phyloP scores from a whole-genome alignment of 2,329 filamentous ascomycete genomes.

The Beauveria medogensis region DNA sequence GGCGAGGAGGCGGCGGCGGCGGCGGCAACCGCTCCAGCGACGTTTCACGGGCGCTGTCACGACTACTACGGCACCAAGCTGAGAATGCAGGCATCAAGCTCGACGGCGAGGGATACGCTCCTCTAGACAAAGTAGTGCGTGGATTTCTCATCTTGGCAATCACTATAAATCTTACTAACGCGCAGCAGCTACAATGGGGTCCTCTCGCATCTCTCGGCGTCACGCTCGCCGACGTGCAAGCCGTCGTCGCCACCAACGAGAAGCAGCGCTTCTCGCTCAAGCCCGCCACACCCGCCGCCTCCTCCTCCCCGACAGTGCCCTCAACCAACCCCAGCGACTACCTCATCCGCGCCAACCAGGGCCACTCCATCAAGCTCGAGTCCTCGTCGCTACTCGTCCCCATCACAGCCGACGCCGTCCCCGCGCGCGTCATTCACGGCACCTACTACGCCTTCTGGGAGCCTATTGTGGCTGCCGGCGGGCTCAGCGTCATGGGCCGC shows the following conservation, averaged over 20 bases:
- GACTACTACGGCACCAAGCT: constrained; percentile 48
- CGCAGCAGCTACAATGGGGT: constrained; percentile 41
- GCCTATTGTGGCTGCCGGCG: constrained; percentile 65
- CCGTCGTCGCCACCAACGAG: constrained; percentile 65
- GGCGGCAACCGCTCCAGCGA: constrained; percentile 25
- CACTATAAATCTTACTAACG: neutral
- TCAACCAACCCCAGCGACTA: constrained; percentile 52
- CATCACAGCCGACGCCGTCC: constrained; percentile 48
- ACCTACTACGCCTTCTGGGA: constrained; percentile 79
- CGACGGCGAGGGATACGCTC: constrained; percentile 52
- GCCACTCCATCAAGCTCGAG: constrained; percentile 74
- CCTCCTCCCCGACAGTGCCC: constrained; percentile 18
- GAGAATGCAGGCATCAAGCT: constrained; percentile 47
- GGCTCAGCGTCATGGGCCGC: constrained; percentile 70
- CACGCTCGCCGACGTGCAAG: constrained; percentile 65
- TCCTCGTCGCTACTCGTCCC: constrained; percentile 66
- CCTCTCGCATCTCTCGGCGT: constrained; percentile 60
- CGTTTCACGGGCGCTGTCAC: constrained; percentile 47
- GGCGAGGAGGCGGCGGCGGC: constrained; percentile 21
- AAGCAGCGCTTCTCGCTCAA: constrained; percentile 88
- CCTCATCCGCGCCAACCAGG: constrained; percentile 92
- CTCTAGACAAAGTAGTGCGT: constrained; percentile 51
- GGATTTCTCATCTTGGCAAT: neutral
- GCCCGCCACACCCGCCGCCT: constrained; percentile 12
- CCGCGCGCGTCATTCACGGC: constrained; percentile 69